Conservation (phyloP, 179 eudicot genomes). For the Spinacia oleracea region DNA sequence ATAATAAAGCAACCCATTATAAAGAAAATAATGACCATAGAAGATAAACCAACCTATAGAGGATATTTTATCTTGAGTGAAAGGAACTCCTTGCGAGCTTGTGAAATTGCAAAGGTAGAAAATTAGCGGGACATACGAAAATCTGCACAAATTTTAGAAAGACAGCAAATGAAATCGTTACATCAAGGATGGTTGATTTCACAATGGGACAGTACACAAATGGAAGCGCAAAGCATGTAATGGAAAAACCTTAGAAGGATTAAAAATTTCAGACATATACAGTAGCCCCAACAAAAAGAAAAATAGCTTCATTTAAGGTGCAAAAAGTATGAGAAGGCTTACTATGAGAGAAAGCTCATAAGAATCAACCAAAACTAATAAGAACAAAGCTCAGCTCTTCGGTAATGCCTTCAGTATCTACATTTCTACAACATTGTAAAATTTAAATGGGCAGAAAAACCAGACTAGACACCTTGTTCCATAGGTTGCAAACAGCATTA, state of each 20-base stretch:
- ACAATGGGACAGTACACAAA: neutral
- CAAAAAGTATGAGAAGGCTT: slow-evolving; percentile 1
- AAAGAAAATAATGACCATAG: slow-evolving; percentile 7
- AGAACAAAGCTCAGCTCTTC: neutral
- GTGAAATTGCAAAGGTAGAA: slow-evolving; percentile 50
- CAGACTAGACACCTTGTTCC: neutral
- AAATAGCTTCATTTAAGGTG: neutral
- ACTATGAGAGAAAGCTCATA: neutral
- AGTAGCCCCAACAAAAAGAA: neutral
- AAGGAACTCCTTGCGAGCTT: slow-evolving; percentile 49
- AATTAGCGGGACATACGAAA: slow-evolving; percentile 62
- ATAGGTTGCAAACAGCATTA: slow-evolving; percentile 3
- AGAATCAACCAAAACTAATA: neutral
- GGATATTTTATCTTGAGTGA: slow-evolving; percentile 51
- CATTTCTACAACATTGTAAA: neutral
- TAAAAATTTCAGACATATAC: slow-evolving; percentile 7
- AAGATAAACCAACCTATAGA: slow-evolving; percentile 61
- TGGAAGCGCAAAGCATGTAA: neutral
- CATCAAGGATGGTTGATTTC: neutral
- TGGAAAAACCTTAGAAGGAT: neutral
- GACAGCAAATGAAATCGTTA: slow-evolving; percentile 16
- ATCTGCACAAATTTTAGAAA: slow-evolving; percentile 49
- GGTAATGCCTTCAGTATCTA: neutral
- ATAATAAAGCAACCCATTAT: neutral
- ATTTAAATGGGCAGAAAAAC: neutral